A percentile compares a stretch with the other conserved stretches of the same genome.
These are phyloP conservation scores for Boletus pseudopeckii DNA, from an alignment of 768 basidiomycete genomes.

Conservation along the genomic window DNA sequence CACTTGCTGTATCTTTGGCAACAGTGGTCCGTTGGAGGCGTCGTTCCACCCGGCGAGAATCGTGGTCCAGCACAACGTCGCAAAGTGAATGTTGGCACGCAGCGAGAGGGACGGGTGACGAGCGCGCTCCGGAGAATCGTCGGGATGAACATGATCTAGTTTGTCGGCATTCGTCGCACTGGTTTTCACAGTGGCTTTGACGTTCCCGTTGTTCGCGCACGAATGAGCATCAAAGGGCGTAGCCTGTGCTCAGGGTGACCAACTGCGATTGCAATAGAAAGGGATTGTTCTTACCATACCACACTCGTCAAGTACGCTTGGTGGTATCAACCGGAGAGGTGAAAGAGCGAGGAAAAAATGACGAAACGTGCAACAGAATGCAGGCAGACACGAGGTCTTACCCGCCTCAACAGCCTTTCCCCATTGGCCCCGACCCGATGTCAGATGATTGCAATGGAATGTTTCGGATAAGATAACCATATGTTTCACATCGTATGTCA, in stretches of 20 bases:
- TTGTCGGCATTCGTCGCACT: not conserved
- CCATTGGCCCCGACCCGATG: not conserved
- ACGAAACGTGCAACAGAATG: no score
- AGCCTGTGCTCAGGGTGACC: not conserved
- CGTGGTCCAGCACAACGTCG: conserved; percentile 5
- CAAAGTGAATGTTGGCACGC: conserved; percentile 6
- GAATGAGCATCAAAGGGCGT: not conserved
- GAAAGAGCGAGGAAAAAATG: not conserved
- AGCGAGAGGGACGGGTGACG: not conserved
- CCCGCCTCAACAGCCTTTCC: no score
- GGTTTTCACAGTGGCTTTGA: not conserved
- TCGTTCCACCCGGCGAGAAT: conserved; percentile 10
- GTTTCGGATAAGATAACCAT: not conserved
- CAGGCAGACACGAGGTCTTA: not conserved
- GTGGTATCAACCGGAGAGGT: not conserved
- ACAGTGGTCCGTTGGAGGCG: conserved; percentile 4
- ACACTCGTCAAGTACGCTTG: not conserved
- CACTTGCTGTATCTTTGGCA: conserved; percentile 9
- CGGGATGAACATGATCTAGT: not conserved
- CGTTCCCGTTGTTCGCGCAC: not conserved
- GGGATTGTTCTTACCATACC: not conserved
- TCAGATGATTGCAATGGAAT: not conserved
- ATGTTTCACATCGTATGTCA: not conserved
- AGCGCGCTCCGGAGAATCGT: not conserved
- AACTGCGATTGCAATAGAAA: no score